These are phyloP conservation scores for Plasmodium malariae DNA, from an alignment of 169 alveolate genomes.

Conservation along the genomic window DNA sequence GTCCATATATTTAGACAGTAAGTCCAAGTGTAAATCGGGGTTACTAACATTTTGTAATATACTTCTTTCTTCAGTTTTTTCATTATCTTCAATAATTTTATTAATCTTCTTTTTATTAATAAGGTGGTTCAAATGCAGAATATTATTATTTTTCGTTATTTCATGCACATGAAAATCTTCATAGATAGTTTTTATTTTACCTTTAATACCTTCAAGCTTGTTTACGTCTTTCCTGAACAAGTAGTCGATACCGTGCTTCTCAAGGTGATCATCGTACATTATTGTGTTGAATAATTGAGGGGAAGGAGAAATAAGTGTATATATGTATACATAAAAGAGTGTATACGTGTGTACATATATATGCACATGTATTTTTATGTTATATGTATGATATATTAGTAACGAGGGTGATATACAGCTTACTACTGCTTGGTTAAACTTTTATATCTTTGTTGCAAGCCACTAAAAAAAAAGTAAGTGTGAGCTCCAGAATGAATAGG, in stretches of 20 bases:
- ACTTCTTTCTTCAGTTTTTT: constrained; percentile 36
- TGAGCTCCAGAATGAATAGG: too few species aligned
- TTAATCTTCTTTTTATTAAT: constrained; percentile 68
- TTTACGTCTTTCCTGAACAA: constrained; percentile 36
- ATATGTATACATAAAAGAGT: background rate
- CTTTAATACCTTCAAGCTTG: constrained; percentile 55
- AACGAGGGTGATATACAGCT: too few species aligned
- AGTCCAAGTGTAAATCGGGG: constrained; percentile 4
- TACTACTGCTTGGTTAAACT: too few species aligned
- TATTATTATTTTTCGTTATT: constrained; percentile 68
- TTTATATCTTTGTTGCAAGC: too few species aligned
- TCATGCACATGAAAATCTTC: constrained; percentile 85
- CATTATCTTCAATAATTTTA: constrained; percentile 27
- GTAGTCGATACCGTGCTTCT: constrained; percentile 65
- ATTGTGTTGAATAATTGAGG: background rate
- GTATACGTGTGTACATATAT: constrained; percentile 1
- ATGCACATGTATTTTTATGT: too few species aligned
- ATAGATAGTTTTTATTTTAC: constrained; percentile 77
- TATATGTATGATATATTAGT: too few species aligned
- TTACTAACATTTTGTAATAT: constrained; percentile 24
- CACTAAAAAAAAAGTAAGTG: too few species aligned
- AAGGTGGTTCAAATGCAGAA: constrained; percentile 61
- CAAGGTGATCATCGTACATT: background rate
- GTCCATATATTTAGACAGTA: constrained; percentile 27
- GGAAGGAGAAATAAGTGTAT: too few species aligned